Conservation (phyloP, 1,284 basidiomycete genomes). For the Naganishia liquefaciens region DNA sequence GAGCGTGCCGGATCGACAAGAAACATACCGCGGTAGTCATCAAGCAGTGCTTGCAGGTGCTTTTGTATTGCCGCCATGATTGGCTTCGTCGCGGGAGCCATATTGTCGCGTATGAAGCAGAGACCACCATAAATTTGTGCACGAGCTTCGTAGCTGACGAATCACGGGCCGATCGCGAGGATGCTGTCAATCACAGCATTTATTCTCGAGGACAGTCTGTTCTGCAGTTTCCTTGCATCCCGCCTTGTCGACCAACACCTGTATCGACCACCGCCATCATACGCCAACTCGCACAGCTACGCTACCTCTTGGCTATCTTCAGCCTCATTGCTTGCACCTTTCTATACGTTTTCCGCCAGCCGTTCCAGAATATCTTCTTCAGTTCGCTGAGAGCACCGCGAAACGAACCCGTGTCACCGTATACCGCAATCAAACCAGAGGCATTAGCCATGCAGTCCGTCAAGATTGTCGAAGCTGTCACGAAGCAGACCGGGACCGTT, state of each 20-base stretch:
- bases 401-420: background rate
- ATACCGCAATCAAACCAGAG: slow-evolving; percentile 9
- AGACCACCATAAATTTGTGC: too few species aligned
- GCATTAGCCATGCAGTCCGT: slow-evolving; percentile 26
- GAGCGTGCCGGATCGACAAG: background rate
- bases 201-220: background rate
- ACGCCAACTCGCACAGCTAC: slow-evolving; percentile 12
- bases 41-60: background rate
- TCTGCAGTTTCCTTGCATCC: slow-evolving; percentile 1
- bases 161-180: slow-evolving; percentile 4
- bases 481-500: slow-evolving; percentile 78
- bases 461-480: slow-evolving; percentile 35
- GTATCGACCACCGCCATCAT: slow-evolving; percentile 1
- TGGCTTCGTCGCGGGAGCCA: too few species aligned
- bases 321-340: slow-evolving; percentile 4
- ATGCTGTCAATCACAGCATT: background rate
- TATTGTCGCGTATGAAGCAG: too few species aligned
- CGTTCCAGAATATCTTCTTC: background rate
- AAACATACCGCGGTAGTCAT: slow-evolving; percentile 16
- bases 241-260: too few species aligned
- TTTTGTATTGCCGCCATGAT: background rate
- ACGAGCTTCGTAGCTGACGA: background rate
- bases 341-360: slow-evolving; percentile 5
- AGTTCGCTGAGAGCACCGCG: background rate
- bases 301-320: slow-evolving; percentile 8